Conservation (phyloP, 2,329 filamentous ascomycete species). For the Penicillium sp. region DNA sequence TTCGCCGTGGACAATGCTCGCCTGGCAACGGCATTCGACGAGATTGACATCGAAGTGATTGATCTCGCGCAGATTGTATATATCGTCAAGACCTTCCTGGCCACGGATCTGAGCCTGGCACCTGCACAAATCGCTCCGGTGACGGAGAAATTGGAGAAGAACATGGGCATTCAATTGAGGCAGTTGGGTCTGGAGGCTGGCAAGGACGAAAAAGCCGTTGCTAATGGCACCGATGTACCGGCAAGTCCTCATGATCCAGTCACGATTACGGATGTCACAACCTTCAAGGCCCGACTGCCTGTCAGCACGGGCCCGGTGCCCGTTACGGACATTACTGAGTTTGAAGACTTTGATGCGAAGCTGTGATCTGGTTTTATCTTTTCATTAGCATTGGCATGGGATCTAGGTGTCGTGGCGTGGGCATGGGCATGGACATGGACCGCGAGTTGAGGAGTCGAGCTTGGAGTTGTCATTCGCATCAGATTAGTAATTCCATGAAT, state of each 20-base stretch:
- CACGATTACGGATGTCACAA: slow-evolving; percentile 76
- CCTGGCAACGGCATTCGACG: slow-evolving; percentile 50
- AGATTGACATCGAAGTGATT: slow-evolving; percentile 50
- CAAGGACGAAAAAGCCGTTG: slow-evolving; percentile 31
- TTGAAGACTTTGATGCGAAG: slow-evolving; percentile 84
- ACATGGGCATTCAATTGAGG: slow-evolving; percentile 51
- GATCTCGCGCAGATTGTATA: slow-evolving; percentile 57
- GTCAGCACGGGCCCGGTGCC: slow-evolving; percentile 74
- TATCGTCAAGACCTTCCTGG: slow-evolving; percentile 57
- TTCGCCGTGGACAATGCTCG: slow-evolving; percentile 48
- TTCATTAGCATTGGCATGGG: background rate
- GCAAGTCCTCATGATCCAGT: slow-evolving; percentile 49
- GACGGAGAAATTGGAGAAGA: slow-evolving; percentile 54
- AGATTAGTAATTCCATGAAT: slow-evolving; percentile 1
- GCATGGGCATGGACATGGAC: slow-evolving; percentile 10
- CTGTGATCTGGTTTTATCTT: slow-evolving; percentile 53
- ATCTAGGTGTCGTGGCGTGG: slow-evolving; percentile 7
- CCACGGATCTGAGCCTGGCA: slow-evolving; percentile 52
- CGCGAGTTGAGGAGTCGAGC: slow-evolving; percentile 16
- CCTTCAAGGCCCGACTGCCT: slow-evolving; percentile 76
- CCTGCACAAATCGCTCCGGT: slow-evolving; percentile 56
- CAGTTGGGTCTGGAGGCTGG: slow-evolving; percentile 47
- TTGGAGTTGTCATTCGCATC: slow-evolving; percentile 1
- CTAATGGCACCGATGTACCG: slow-evolving; percentile 38
- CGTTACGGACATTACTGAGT: slow-evolving; percentile 76